Percentiles rank a stretch among this genome's conserved stretches.
Evolutionary conservation across 768 basidiomycete genomes (phyloP).

Genomic region (Leccinellum luteum): DNA sequence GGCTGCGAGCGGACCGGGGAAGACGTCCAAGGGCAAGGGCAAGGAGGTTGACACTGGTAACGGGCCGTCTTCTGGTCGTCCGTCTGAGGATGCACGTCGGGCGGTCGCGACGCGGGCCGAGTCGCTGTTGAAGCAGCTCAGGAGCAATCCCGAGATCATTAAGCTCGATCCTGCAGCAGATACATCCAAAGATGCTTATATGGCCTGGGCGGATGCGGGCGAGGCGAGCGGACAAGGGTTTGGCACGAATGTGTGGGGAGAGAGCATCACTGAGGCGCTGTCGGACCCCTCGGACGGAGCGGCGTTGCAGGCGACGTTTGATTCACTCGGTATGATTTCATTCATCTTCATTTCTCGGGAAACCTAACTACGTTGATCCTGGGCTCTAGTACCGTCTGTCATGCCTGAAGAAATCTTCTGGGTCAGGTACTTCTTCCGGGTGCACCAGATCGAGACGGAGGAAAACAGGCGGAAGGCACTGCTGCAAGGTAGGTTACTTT

Average conservation of each 20-base stretch:
- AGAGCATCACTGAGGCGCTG: conserved; percentile 46
- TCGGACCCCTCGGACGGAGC: conserved; percentile 51
- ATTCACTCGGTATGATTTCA: conserved; percentile 54
- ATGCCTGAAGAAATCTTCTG: conserved; percentile 72
- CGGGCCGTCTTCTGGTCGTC: conserved; percentile 26
- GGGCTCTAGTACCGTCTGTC: conserved; percentile 61
- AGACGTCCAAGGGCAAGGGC: conserved; percentile 35
- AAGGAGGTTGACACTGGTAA: conserved; percentile 26
- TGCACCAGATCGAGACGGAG: conserved; percentile 75
- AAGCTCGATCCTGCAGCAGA: conserved; percentile 73
- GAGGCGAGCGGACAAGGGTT: conserved; percentile 55
- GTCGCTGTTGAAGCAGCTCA: conserved; percentile 68
- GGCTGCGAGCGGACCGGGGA: conserved; percentile 18
- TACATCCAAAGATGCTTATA: conserved; percentile 51
- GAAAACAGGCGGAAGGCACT: conserved; percentile 77
- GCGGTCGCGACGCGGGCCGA: conserved; percentile 75
- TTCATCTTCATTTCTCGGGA: background rate
- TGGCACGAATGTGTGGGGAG: conserved; percentile 49
- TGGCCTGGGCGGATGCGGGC: conserved; percentile 57
- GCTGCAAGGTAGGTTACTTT: conserved; percentile 55
- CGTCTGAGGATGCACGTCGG: conserved; percentile 41
- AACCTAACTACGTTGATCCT: conserved; percentile 1
- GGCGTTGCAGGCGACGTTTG: conserved; percentile 50
- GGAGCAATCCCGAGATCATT: conserved; percentile 72
- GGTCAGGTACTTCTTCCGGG: conserved; percentile 88